These are phyloP conservation scores for Thuidium tamariscinum DNA, from an alignment of 225 moss, liverwort and hornwort species.

Conservation along the genomic window DNA sequence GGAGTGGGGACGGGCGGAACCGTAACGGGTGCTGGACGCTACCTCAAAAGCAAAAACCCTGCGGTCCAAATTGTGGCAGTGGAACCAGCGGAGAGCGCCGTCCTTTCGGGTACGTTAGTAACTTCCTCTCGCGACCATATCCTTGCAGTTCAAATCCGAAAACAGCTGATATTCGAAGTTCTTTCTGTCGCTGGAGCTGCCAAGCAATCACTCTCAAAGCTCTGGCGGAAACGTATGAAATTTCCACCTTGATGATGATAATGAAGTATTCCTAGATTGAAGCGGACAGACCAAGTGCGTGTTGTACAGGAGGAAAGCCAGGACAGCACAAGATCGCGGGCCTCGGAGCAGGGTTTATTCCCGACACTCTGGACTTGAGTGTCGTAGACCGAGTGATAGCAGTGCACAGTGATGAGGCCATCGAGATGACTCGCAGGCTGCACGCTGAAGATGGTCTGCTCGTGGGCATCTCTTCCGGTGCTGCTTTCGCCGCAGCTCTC, in stretches of 20 bases:
- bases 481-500: conserved; percentile 61
- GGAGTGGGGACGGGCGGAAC: conserved; percentile 72
- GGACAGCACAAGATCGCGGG: conserved; percentile 24
- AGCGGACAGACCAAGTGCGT: neutral
- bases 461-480: conserved; percentile 77
- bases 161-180: neutral
- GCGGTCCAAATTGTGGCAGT: conserved; percentile 34
- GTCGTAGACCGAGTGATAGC: conserved; percentile 27
- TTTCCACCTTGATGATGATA: neutral
- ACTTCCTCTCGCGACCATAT: neutral
- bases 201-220: neutral
- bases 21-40: conserved; percentile 45
- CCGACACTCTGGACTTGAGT: conserved; percentile 12
- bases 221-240: neutral
- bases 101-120: conserved; percentile 36
- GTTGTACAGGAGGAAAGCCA: neutral
- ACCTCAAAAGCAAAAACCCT: conserved; percentile 46
- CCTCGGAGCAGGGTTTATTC: conserved; percentile 46
- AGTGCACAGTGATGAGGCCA: conserved; percentile 41
- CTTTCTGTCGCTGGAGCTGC: neutral
- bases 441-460: conserved; percentile 69
- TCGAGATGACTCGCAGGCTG: conserved; percentile 49
- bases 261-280: neutral
- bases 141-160: neutral
- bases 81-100: conserved; percentile 64